Conservation (phyloP, 306 rosid species). For the Fragaria vesca region DNA sequence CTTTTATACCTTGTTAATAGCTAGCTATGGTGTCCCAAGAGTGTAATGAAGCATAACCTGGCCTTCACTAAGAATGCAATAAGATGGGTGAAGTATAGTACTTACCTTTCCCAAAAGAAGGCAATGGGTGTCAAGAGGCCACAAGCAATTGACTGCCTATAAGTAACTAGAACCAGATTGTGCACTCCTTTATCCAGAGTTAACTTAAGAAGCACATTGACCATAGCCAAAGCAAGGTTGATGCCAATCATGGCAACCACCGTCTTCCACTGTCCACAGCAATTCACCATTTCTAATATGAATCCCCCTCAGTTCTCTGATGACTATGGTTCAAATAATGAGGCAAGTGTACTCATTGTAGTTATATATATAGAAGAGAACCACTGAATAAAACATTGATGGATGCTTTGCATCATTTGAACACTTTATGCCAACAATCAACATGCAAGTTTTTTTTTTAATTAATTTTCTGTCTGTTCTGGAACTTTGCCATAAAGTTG, state of each 20-base stretch:
- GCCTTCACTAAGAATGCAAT: neutral
- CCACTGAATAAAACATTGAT: neutral
- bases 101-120: slow-evolving; percentile 61
- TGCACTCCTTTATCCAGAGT: slow-evolving; percentile 58
- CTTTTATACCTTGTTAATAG: no score
- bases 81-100: neutral
- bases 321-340: slow-evolving; percentile 11
- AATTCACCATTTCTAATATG: slow-evolving; percentile 30
- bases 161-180: slow-evolving; percentile 50
- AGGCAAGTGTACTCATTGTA: slow-evolving; percentile 14
- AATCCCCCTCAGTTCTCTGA: neutral
- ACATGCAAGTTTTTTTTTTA: slow-evolving; percentile 14
- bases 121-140: slow-evolving; percentile 70
- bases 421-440: slow-evolving; percentile 6
- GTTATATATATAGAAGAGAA: slow-evolving; percentile 33
- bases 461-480: neutral
- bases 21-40: no score
- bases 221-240: slow-evolving; percentile 61
- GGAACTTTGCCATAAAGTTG: slow-evolving; percentile 25
- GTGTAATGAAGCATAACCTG: no score
- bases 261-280: slow-evolving; percentile 49
- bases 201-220: slow-evolving; percentile 71
- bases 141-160: slow-evolving; percentile 60
- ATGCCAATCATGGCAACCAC: slow-evolving; percentile 52
- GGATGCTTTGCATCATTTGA: slow-evolving; percentile 33